Base-by-base conservation (phyloP, 164 flowering plant species). In the Protea cynaroides region DNA sequence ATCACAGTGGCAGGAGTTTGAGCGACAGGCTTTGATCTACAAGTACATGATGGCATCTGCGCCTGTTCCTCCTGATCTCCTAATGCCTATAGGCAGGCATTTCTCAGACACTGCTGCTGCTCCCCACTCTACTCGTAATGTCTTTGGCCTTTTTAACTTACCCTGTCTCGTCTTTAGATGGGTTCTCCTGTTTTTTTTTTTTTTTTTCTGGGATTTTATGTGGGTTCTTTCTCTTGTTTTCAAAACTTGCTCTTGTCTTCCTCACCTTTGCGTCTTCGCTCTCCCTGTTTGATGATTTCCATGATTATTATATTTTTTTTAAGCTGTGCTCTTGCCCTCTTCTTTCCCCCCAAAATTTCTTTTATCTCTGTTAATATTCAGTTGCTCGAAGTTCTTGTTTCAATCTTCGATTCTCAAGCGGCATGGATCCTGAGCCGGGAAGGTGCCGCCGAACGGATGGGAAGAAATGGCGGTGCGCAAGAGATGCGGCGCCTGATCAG, bases 381-480 rank as follows among this genome's bases (percentile, higher is more conserved):
- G 73, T 65, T 69, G 69, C 46, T 54, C 59, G 76, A 22, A 59
- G 64, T 57, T 1, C 76, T 47, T 59, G 65, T 56, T 54, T 75
- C 58, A 78, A 77, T 55, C 58, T 77, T 54, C 43, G 80, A 54
- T 65, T 77, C 62, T 50, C 75, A 14, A 76, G 67, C 71, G 67
- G 62, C 63, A 62, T 73, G 29, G 88, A 86, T 72, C 83, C 85
- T 21, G 94, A 88, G 82, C 90, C 88, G 49, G 82, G 94, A 73
- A 68, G 97, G 76, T 87, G 94, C 72, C 71, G 81, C 55, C 81
- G 96, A 72, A 89, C 96, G 44, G 97, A 90, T 71, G 92, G 92
- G 56, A 88, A 90, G 73, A 88, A 88, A 79, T 87, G 97, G 94
- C 72, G 97, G 80, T 90, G 97, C 70, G 83, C 96, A 1, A 80